Base-by-base conservation (phyloP, 2,329 filamentous ascomycete genomes). In the Aspergillus bombycis region DNA sequence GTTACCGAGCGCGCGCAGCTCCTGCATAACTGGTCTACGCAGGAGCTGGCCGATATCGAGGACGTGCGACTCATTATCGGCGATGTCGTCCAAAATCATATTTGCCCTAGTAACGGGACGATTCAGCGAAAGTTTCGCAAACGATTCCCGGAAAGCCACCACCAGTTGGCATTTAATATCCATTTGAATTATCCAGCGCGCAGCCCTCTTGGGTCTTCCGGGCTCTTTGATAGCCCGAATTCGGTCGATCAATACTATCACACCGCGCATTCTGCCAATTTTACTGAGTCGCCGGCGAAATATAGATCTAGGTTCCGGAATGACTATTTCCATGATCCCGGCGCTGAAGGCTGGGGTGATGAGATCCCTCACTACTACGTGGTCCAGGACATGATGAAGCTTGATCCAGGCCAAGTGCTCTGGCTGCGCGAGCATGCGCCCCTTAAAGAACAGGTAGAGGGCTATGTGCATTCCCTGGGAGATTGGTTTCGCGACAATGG, bases 401-500 rank as follows among this genome's bases (percentile, higher is more conserved):
- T 89, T 43, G 83, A 88, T 62, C 87, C 87, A 0, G 84, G 82
- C 45, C 86, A 89, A 72, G 79, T 89, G 10, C 69, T 89, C 65
- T 85, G 82, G 78, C 72, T 89, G 61, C 83, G 82, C 61, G 84
- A 88, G 65, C 80, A 86, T 66, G 84, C 84, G 48, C 82, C 82
- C 38, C 68, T 84, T 11, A 88, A 88, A 72, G 79, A 82, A 14
- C 83, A 87, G 71, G 86, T 89, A 5, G 84, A 88, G 70, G 73
- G 71, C 0, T 88, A 82, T 70, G 79, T 88, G 11, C 71, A 78
- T 54, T 75, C 78, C 2, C 67, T 85, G 26, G 86, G 86, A 0
- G 83, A 85, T 19, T 89, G 86, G 86, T 89, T 89, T 67, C 83
- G 84, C 59, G 86, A 89, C 67, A 88, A 88, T 64, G 87, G 87